A percentile compares a stretch with the other conserved stretches of the same genome.
Conservation (phyloP, 2,329 filamentous ascomycete species). For the Magnaporthiopsis incrustans region DNA sequence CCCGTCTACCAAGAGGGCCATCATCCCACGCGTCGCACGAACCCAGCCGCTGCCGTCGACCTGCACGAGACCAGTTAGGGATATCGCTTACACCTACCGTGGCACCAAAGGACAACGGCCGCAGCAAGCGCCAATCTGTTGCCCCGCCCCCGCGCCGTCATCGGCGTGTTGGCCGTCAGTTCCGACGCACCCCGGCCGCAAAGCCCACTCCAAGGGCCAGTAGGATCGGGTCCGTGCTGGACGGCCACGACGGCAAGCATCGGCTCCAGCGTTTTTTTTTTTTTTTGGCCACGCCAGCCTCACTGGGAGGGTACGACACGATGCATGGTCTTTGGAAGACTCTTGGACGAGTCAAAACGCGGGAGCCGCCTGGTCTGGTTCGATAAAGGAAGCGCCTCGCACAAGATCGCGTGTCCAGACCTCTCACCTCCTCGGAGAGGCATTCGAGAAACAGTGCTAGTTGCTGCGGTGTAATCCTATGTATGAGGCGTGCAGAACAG, state of each 20-base stretch:
- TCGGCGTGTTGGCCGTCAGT: not conserved
- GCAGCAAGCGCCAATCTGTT: not conserved
- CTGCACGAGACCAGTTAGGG: not conserved
- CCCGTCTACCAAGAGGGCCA: not conserved
- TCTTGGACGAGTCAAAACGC: not conserved
- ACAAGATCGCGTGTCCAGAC: not conserved
- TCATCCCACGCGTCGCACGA: not conserved
- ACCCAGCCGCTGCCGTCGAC: not conserved
- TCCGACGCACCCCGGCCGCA: not conserved
- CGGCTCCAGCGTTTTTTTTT: not conserved
- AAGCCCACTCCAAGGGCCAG: not conserved
- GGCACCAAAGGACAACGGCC: too few species aligned
- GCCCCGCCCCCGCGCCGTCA: not conserved
- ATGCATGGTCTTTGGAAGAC: not conserved
- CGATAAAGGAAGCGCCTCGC: not conserved
- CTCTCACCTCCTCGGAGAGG: too few species aligned
- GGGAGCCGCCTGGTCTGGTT: not conserved
- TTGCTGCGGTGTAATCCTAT: not conserved
- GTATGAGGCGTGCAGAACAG: not conserved
- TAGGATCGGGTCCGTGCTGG: not conserved
- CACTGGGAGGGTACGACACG: not conserved
- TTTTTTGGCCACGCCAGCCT: not conserved
- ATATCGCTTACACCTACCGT: not conserved
- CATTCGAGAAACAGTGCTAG: not conserved
- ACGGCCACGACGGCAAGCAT: not conserved